Conservation (phyloP, 225 moss, liverwort and hornwort genomes). For the Physcomitrellopsis africana region DNA sequence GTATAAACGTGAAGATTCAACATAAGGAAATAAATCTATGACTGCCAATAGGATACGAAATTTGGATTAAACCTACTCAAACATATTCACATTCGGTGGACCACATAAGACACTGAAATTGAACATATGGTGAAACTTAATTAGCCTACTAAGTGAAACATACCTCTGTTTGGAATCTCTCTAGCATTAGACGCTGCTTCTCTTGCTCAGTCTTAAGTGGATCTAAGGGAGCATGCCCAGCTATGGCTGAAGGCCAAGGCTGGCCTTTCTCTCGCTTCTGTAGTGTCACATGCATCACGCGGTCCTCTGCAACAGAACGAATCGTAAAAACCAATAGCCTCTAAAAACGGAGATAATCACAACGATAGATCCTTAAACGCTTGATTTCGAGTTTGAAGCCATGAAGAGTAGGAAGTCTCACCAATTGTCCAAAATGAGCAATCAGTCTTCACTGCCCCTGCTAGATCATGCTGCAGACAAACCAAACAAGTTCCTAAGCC, state of each 20-base stretch:
- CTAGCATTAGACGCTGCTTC: conserved; percentile 94
- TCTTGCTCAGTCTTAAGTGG: conserved; percentile 75
- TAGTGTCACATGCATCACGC: conserved; percentile 61
- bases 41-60: background rate
- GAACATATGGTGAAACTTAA: background rate
- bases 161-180: conserved; percentile 94
- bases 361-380: background rate
- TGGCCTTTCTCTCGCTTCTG: conserved; percentile 84
- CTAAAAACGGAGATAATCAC: background rate
- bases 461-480: conserved; percentile 69
- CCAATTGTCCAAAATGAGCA: conserved; percentile 78
- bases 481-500: conserved; percentile 27
- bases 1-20: background rate
- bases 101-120: background rate
- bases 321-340: conserved; percentile 9
- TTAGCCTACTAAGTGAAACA: conserved; percentile 12
- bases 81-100: background rate
- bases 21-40: background rate
- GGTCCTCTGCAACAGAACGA: conserved; percentile 20
- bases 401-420: conserved; percentile 29
- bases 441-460: conserved; percentile 68
- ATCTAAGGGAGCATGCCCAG: conserved; percentile 84
- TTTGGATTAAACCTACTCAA: background rate
- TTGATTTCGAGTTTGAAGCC: background rate
- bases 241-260: conserved; percentile 83